Evolutionary conservation across 2,329 filamentous ascomycete species (phyloP), one percentile per base, ranked within the genome.

Genomic region (Periconia sp.): DNA sequence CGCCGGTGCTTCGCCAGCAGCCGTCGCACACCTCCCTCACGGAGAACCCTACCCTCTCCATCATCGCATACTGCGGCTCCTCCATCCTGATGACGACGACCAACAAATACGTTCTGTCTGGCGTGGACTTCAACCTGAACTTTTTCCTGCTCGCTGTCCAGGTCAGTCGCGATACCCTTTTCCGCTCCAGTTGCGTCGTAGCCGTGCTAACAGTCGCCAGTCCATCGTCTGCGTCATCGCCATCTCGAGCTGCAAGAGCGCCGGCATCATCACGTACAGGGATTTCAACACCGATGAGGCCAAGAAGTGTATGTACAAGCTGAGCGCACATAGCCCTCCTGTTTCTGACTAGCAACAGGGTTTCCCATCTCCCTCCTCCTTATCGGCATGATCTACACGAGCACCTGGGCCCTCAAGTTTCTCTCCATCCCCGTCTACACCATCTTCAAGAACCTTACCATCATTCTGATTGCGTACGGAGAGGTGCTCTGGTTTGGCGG

Each of bases 1-100:
- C 63, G 72, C 84, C 72, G 75, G 79, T 68, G 73, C 79, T 61
- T 63, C 75, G 56, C 61, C 43, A 52, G 32, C 46, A 44, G 40
- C 49, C 51, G 37, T 51, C 44, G 46, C n/a, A 34, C 18, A 18
- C 40, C 6, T 53, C 61, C 13, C 29, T 90, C 50, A 81, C 86
- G 61, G 89, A 91, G 73, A 94, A 84, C 71, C 89, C 91, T 12
- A 77, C 83, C 32, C 69, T 94, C 34, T 91, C 92, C 16, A 88
- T 99, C 60, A 68, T 95, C 54, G 84, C 89, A 35, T 99, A 99
- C 78, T 99, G 94, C 73, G 78, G 88, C 63, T 89, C 92, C 39
- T 96, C 92, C n/a, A 99, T 99, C 68, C 83, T 92, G 71, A 99
- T 99, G 94, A 99, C 94, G 6, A 89, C 96, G n/a, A 94, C 95